phyloP scores from a whole-genome alignment of 768 basidiomycete species.

The Chalciporus chontae region DNA sequence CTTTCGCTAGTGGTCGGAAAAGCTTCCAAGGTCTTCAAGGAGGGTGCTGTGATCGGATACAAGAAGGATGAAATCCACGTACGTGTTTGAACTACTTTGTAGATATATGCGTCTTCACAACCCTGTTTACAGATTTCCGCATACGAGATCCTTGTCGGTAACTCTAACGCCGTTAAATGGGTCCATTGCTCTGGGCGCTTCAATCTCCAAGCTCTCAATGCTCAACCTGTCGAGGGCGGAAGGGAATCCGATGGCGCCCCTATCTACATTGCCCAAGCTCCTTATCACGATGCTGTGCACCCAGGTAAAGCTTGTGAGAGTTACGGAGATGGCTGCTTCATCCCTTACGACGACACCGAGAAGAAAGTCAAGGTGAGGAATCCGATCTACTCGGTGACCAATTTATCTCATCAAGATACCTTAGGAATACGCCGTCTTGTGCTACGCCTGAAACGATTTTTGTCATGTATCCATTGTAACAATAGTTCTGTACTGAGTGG shows the following conservation, averaged over 20 bases:
- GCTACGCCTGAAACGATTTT: constrained; percentile 26
- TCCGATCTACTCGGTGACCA: not conserved
- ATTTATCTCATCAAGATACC: not conserved
- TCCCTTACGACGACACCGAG: constrained; percentile 52
- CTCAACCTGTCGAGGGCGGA: constrained; percentile 64
- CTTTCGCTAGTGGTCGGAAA: constrained; percentile 57
- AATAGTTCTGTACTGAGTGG: not conserved
- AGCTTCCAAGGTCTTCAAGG: constrained; percentile 52
- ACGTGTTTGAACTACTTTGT: constrained; percentile 11
- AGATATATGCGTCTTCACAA: not conserved
- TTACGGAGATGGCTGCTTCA: constrained; percentile 53
- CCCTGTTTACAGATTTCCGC: constrained; percentile 44
- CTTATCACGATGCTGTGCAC: constrained; percentile 46
- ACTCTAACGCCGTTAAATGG: constrained; percentile 57
- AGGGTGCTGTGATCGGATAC: constrained; percentile 65
- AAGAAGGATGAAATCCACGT: constrained; percentile 58
- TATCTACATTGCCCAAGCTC: constrained; percentile 60
- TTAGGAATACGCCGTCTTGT: constrained; percentile 43
- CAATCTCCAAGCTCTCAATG: constrained; percentile 41
- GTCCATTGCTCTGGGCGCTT: constrained; percentile 46
- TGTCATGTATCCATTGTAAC: constrained; percentile 7
- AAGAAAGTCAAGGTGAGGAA: constrained; percentile 45
- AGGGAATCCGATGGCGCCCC: constrained; percentile 56
- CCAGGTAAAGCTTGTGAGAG: constrained; percentile 62
- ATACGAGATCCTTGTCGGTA: constrained; percentile 71